A percentile compares a stretch with the other conserved stretches of the same genome.
These are phyloP conservation scores for Wickerhamiella musiphila DNA, from an alignment of 805 yeast species.

Conservation along the genomic window DNA sequence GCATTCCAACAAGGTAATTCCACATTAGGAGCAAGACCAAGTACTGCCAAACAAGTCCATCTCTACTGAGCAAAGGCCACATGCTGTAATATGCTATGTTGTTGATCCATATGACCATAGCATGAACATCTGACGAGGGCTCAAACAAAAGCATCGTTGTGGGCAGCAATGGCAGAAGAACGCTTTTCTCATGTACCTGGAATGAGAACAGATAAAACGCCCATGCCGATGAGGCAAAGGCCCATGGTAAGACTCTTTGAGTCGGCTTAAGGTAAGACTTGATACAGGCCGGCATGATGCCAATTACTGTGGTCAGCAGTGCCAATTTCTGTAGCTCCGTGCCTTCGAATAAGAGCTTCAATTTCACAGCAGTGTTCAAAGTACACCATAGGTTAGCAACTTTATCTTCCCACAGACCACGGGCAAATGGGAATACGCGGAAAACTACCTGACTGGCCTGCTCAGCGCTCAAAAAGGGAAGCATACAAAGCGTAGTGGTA, in stretches of 20 bases:
- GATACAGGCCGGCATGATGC: slow-evolving; percentile 39
- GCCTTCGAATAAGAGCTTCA: slow-evolving; percentile 35
- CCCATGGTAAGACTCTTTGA: slow-evolving; percentile 37
- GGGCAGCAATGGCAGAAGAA: slow-evolving; percentile 75
- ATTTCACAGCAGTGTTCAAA: slow-evolving; percentile 61
- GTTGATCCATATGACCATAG: slow-evolving; percentile 72
- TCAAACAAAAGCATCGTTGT: slow-evolving; percentile 46
- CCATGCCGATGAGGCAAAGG: slow-evolving; percentile 68
- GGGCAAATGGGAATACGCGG: slow-evolving; percentile 77
- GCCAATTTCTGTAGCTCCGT: slow-evolving; percentile 41
- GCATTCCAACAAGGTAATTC: slow-evolving; percentile 65
- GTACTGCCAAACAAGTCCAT: slow-evolving; percentile 59
- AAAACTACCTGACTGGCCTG: slow-evolving; percentile 39
- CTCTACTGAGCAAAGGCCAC: slow-evolving; percentile 72
- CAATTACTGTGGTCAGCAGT: slow-evolving; percentile 22
- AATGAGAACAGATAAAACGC: slow-evolving; percentile 80
- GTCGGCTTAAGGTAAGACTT: slow-evolving; percentile 23
- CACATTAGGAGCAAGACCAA: slow-evolving; percentile 40
- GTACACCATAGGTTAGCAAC: slow-evolving; percentile 98
- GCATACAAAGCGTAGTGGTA: slow-evolving; percentile 33
- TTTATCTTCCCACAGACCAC: slow-evolving; percentile 94
- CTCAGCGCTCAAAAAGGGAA: slow-evolving; percentile 39
- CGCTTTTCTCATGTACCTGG: slow-evolving; percentile 92
- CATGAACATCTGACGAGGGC: slow-evolving; percentile 37
- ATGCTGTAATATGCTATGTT: slow-evolving; percentile 72